Evolutionary conservation across 345 rosid genomes (phyloP), one percentile per base, ranked within the genome.

Genomic region (Populus nigra): DNA sequence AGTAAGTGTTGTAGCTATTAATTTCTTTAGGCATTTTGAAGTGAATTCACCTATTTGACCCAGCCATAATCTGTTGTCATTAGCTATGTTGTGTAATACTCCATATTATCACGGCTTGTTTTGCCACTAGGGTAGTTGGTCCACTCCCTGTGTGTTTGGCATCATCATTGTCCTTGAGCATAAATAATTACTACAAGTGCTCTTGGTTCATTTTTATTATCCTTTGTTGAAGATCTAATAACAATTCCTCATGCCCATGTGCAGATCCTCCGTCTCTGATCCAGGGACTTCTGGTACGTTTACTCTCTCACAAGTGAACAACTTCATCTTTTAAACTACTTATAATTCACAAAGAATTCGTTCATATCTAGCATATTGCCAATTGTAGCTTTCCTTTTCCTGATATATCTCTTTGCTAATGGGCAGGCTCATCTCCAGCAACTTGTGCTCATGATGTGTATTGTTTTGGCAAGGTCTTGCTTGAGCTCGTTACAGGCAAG

Each of bases 401-500:
- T 79, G 67, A 78, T 76, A 68, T 23, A 27, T 73, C 68, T 78
- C 61, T 39, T 76, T 65, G 71, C 72, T 78, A 67, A 72, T 73
- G 70, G 17, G 75, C 91, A 92, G 95, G 91, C 6, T 86, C 84
- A 68, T 68, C 81, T 9, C 80, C 93, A 55, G 91, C 89, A 35
- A 85, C 87, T 73, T 92, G 98, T 79, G 76, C 94, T 50, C 88
- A 94, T 43, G 99, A 96, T 68, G 95, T 94, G 55, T 91, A 89
- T 85, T 92, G 98, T 86, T 96, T 96, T 7, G 99, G 99, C n/a
- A 94, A 91, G 87, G 98, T 96, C 59, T 84, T 96, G 76, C 93
- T 96, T 1, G 98, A 94, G 88, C 90, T 96, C 78, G 97, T 96
- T 50, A 96, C 99, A 0, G 99, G 99, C 15, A 96, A 88, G 85